Conservation (phyloP, 2,329 filamentous ascomycete genomes). For the Penicillium sp. region DNA sequence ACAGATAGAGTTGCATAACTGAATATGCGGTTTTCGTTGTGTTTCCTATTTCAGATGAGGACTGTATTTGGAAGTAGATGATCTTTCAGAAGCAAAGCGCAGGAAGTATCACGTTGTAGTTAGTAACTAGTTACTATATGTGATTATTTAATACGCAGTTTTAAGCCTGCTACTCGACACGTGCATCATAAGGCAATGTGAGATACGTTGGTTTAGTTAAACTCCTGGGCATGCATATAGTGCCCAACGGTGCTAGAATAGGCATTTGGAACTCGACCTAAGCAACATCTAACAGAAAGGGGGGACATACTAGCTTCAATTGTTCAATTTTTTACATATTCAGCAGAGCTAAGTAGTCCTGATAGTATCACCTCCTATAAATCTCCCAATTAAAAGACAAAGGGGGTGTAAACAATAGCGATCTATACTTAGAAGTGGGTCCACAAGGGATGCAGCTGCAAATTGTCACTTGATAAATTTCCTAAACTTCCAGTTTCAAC, state of each 20-base stretch:
- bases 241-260: neutral
- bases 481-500: neutral
- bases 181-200: no score
- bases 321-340: neutral
- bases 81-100: neutral
- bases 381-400: constrained; percentile 30
- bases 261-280: neutral
- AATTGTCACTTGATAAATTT: constrained; percentile 4
- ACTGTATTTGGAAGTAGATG: neutral
- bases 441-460: constrained; percentile 11
- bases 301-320: neutral
- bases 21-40: neutral
- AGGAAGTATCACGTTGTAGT: neutral
- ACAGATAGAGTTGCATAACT: neutral
- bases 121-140: neutral
- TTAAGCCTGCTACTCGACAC: neutral
- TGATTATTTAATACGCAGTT: neutral
- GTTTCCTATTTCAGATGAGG: neutral
- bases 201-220: no score
- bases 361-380: neutral
- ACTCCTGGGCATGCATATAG: neutral
- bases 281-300: neutral
- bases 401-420: constrained; percentile 1
- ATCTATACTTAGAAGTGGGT: constrained; percentile 13
- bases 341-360: no score